These are phyloP conservation scores for Tricholoma sp. DNA, from an alignment of 768 basidiomycete genomes.

Conservation along the genomic window DNA sequence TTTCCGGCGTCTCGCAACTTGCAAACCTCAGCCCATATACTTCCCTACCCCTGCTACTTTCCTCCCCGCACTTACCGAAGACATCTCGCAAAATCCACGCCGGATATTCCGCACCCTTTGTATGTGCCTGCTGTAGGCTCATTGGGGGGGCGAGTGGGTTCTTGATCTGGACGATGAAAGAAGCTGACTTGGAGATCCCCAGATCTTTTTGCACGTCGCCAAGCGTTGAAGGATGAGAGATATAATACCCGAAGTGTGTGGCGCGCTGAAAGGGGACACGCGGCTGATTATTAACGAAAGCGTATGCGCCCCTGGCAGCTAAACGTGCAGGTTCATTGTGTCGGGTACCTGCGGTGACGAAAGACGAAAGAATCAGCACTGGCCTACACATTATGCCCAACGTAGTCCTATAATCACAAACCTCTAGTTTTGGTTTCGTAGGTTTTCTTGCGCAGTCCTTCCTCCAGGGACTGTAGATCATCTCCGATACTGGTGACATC, in stretches of 20 bases:
- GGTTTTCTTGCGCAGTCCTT: slow-evolving; percentile 42
- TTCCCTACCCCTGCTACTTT: slow-evolving; percentile 23
- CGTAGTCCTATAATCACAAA: slow-evolving; percentile 21
- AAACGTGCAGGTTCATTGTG: slow-evolving; percentile 48
- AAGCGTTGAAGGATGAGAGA: slow-evolving; percentile 46
- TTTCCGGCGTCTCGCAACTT: slow-evolving; percentile 41
- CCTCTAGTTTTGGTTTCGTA: slow-evolving; percentile 63
- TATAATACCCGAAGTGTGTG: slow-evolving; percentile 54
- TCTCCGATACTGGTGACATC: slow-evolving; percentile 46
- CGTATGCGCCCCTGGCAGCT: slow-evolving; percentile 55
- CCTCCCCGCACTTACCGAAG: slow-evolving; percentile 35
- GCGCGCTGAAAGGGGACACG: slow-evolving; percentile 38
- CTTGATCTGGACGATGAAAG: slow-evolving; percentile 58
- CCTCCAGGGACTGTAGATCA: slow-evolving; percentile 41
- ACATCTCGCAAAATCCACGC: slow-evolving; percentile 40
- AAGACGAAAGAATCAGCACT: neutral
- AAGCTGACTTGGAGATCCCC: slow-evolving; percentile 46
- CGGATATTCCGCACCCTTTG: slow-evolving; percentile 40
- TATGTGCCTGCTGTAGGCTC: slow-evolving; percentile 24
- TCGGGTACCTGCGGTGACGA: slow-evolving; percentile 36
- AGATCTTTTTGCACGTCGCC: slow-evolving; percentile 54
- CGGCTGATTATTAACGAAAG: slow-evolving; percentile 47
- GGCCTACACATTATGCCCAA: neutral
- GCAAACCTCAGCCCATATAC: slow-evolving; percentile 46
- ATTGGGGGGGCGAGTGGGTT: slow-evolving; percentile 47